Percentiles rank a stretch among this genome's conserved stretches.
Evolutionary conservation across 495 filamentous ascomycete species (phyloP).

Genomic region (Penicillium daleae): DNA sequence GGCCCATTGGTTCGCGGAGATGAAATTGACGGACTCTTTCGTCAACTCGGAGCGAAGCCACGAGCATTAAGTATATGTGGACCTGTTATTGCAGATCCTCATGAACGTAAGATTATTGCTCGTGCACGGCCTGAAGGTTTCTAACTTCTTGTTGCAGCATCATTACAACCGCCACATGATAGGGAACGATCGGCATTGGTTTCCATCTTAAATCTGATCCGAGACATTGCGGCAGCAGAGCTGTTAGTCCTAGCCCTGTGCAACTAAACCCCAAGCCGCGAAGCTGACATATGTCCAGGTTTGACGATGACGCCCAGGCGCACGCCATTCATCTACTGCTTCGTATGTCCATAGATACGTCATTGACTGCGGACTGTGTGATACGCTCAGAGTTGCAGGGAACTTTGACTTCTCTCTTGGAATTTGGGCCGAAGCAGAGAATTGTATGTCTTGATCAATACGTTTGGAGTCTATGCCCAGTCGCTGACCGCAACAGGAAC

Average conservation of each 20-base stretch:
- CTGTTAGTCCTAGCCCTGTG: conserved; percentile 13
- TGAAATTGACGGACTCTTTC: conserved; percentile 41
- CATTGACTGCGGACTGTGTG: conserved; percentile 46
- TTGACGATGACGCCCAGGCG: conserved; percentile 38
- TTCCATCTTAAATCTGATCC: conserved; percentile 25
- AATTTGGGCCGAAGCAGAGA: conserved; percentile 31
- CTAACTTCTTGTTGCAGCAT: not conserved
- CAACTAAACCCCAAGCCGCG: not conserved
- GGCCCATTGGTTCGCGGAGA: conserved; percentile 33
- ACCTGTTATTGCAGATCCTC: conserved; percentile 29
- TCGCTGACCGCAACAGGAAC: conserved; percentile 47
- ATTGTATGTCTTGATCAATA: not conserved
- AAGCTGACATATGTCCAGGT: conserved; percentile 23
- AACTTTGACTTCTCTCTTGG: conserved; percentile 46
- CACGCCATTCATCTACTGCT: conserved; percentile 50
- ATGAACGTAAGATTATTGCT: conserved; percentile 24
- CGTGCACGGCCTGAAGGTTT: not conserved
- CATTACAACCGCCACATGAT: not conserved
- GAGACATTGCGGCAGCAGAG: conserved; percentile 3
- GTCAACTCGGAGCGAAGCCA: conserved; percentile 35
- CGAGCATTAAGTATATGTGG: conserved; percentile 35
- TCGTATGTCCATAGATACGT: conserved; percentile 62
- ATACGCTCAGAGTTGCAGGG: conserved; percentile 50
- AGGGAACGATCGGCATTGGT: conserved; percentile 17
- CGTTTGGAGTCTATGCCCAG: not conserved